Conservation (phyloP, 495 filamentous ascomycete genomes). For the Melanomma pulvis-pyrius region DNA sequence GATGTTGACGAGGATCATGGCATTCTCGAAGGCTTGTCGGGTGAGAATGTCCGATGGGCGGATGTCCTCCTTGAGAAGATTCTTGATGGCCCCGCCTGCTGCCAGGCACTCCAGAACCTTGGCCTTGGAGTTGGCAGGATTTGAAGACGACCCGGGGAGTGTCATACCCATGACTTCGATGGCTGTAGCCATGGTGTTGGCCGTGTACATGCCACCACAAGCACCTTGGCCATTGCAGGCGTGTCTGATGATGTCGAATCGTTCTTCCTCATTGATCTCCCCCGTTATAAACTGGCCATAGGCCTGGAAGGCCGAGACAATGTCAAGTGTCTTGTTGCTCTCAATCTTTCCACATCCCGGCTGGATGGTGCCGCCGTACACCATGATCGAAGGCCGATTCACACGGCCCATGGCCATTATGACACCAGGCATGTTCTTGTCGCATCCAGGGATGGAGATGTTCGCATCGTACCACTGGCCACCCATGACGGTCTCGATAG, state of each 20-base stretch:
- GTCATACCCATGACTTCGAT: slow-evolving; percentile 97
- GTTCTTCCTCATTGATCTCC: slow-evolving; percentile 85
- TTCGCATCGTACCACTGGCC: slow-evolving; percentile 99
- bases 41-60: slow-evolving; percentile 88
- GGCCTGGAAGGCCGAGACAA: slow-evolving; percentile 96
- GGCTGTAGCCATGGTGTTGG: slow-evolving; percentile 98
- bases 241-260: slow-evolving; percentile 92
- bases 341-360: slow-evolving; percentile 77
- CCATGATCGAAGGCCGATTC: slow-evolving; percentile 93
- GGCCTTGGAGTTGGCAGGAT: slow-evolving; percentile 81
- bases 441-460: slow-evolving; percentile 96
- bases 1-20: slow-evolving; percentile 94
- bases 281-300: slow-evolving; percentile 94
- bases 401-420: slow-evolving; percentile 96
- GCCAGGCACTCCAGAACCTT: slow-evolving; percentile 86
- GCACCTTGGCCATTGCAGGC: slow-evolving; percentile 93
- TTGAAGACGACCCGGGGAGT: slow-evolving; percentile 88
- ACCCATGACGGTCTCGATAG: slow-evolving; percentile 97
- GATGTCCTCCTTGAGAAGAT: slow-evolving; percentile 84
- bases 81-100: slow-evolving; percentile 84
- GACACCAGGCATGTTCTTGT: slow-evolving; percentile 99
- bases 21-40: slow-evolving; percentile 89
- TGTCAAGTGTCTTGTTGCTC: slow-evolving; percentile 80
- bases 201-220: slow-evolving; percentile 99
- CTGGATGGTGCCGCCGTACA: slow-evolving; percentile 94